Evolutionary conservation across 2,329 filamentous ascomycete genomes (phyloP).

Genomic region (Samsoniella hepiali): DNA sequence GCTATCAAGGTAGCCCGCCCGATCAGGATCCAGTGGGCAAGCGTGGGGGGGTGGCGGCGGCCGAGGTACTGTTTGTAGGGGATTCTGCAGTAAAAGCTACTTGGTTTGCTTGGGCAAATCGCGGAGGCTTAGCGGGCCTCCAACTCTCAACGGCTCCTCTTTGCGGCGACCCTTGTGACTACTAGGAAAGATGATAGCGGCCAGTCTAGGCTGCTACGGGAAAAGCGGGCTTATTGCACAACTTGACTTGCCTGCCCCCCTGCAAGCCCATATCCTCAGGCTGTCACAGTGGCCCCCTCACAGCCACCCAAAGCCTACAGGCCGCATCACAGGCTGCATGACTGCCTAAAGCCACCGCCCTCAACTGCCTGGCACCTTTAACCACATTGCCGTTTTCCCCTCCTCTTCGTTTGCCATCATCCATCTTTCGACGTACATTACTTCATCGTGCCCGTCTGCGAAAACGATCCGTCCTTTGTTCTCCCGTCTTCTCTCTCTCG

Average conservation of each 20-base stretch:
- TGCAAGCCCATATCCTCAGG: neutral
- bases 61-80: neutral
- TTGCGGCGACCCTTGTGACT: constrained; percentile 3
- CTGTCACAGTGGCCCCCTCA: neutral
- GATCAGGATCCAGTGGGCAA: neutral
- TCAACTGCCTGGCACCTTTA: neutral
- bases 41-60: neutral
- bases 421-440: neutral
- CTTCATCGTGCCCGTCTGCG: neutral
- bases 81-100: neutral
- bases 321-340: constrained; percentile 1
- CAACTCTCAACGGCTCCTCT: constrained; percentile 4
- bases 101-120: neutral
- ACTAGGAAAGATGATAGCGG: neutral
- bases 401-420: neutral
- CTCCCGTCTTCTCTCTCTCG: neutral
- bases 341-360: constrained; percentile 5
- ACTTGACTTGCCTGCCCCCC: no score
- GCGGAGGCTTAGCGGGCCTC: neutral
- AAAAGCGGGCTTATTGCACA: no score
- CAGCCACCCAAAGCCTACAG: neutral
- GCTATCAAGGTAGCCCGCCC: constrained; percentile 5
- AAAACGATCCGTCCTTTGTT: neutral
- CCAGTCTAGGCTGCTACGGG: neutral
- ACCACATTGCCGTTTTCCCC: neutral